These are phyloP conservation scores for Thalia dealbata DNA, from an alignment of 176 grass and related monocot genomes.

Conservation along the genomic window DNA sequence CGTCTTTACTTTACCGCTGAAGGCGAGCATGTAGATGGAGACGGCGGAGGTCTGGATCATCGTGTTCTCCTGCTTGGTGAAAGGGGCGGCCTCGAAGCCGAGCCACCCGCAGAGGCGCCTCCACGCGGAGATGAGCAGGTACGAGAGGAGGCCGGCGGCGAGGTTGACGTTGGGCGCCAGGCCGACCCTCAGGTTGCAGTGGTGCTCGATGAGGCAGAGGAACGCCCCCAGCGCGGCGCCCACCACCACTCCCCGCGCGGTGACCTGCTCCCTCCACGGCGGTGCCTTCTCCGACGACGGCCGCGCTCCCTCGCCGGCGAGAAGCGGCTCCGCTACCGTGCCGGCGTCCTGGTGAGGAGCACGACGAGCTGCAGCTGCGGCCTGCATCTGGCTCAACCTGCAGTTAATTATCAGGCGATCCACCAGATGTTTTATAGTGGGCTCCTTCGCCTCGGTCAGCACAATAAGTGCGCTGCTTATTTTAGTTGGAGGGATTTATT, in stretches of 20 bases:
- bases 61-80: slow-evolving; percentile 1
- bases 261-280: not conserved
- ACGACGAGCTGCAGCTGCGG: too few relatives aligned
- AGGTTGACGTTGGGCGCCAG: not conserved
- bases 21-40: not conserved
- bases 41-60: not conserved
- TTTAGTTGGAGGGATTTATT: too few relatives aligned
- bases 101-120: not conserved
- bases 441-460: too few relatives aligned
- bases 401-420: too few relatives aligned
- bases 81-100: not conserved
- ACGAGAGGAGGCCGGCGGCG: not conserved
- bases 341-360: not conserved
- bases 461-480: too few relatives aligned
- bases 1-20: not conserved
- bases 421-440: too few relatives aligned
- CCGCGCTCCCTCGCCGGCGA: too few relatives aligned
- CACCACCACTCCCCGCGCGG: not conserved
- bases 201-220: not conserved
- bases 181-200: not conserved
- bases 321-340: not conserved
- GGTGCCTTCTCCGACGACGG: not conserved
- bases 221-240: not conserved
- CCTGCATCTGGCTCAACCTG: not conserved
- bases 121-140: not conserved